Evolutionary conservation across 2,329 filamentous ascomycete species (phyloP).

Genomic region (Aspergillus eucalypticola): DNA sequence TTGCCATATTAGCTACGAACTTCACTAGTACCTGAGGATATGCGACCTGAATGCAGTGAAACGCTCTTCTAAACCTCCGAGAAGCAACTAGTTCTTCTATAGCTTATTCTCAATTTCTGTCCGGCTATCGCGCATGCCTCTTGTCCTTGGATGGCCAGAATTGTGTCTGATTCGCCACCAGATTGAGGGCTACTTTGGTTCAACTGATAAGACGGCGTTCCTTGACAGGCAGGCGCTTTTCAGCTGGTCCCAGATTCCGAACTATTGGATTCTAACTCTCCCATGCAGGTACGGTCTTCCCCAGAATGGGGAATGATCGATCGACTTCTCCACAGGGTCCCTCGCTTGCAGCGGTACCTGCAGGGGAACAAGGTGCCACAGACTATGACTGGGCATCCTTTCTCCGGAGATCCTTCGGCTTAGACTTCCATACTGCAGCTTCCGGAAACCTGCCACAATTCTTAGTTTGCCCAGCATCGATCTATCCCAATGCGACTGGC

Average conservation of each 20-base stretch:
- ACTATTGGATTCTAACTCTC: not conserved
- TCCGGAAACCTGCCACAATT: not conserved
- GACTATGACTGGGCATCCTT: not conserved
- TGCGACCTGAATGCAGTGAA: not conserved
- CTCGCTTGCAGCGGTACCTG: not conserved
- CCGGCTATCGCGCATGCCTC: not conserved
- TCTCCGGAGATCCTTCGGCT: not conserved
- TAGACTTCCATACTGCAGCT: not conserved
- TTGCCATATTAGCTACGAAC: not conserved
- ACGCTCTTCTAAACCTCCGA: too few species aligned
- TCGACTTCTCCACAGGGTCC: not conserved
- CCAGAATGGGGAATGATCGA: not conserved
- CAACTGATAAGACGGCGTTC: not conserved
- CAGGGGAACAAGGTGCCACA: not conserved
- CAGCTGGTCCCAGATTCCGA: not conserved
- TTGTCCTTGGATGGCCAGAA: not conserved
- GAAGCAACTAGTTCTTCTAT: not conserved
- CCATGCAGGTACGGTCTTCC: not conserved
- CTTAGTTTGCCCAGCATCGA: not conserved
- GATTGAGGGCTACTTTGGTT: not conserved
- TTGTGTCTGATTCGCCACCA: not conserved
- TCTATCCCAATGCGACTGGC: not conserved
- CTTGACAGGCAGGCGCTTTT: not conserved
- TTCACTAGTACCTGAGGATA: not conserved
- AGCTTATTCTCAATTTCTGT: not conserved